Evolutionary conservation across 768 basidiomycete species (phyloP).

Genomic region (Leccinum barrowsii): DNA sequence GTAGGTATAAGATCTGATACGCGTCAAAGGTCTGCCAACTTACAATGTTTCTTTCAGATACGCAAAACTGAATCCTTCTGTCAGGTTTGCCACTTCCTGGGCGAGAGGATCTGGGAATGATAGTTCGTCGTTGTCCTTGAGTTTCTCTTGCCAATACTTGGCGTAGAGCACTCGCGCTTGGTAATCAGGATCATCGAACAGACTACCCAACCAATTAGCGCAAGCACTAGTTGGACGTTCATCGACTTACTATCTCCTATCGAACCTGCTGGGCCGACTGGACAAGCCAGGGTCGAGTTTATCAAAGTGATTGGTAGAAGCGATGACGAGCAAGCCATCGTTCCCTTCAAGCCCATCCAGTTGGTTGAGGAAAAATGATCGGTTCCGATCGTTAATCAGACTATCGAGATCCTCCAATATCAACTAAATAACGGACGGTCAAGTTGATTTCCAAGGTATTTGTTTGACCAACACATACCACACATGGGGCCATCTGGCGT

Average conservation of each 20-base stretch:
- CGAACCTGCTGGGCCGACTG: slow-evolving; percentile 78
- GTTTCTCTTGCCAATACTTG: slow-evolving; percentile 79
- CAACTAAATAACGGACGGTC: slow-evolving; percentile 11
- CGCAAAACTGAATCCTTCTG: slow-evolving; percentile 75
- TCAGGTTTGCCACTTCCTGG: slow-evolving; percentile 54
- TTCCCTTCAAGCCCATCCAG: slow-evolving; percentile 78
- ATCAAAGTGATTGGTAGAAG: slow-evolving; percentile 83
- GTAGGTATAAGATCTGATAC: not conserved
- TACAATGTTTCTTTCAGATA: slow-evolving; percentile 90
- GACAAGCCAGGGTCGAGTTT: slow-evolving; percentile 74
- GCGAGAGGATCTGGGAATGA: slow-evolving; percentile 66
- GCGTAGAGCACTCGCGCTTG: slow-evolving; percentile 66
- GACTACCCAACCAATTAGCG: slow-evolving; percentile 34
- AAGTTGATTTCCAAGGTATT: not conserved
- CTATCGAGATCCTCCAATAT: slow-evolving; percentile 72
- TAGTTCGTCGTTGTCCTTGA: slow-evolving; percentile 57
- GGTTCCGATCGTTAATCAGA: slow-evolving; percentile 71
- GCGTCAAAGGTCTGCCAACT: slow-evolving; percentile 25
- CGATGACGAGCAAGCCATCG: slow-evolving; percentile 75
- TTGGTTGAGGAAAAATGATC: slow-evolving; percentile 88
- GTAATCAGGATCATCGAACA: slow-evolving; percentile 67
- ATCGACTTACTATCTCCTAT: slow-evolving; percentile 72
- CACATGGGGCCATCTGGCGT: slow-evolving; percentile 64
- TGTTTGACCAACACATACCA: slow-evolving; percentile 46
- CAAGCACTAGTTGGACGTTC: not conserved